phyloP scores from a whole-genome alignment of 768 basidiomycete species.

The Lactarius vividus region DNA sequence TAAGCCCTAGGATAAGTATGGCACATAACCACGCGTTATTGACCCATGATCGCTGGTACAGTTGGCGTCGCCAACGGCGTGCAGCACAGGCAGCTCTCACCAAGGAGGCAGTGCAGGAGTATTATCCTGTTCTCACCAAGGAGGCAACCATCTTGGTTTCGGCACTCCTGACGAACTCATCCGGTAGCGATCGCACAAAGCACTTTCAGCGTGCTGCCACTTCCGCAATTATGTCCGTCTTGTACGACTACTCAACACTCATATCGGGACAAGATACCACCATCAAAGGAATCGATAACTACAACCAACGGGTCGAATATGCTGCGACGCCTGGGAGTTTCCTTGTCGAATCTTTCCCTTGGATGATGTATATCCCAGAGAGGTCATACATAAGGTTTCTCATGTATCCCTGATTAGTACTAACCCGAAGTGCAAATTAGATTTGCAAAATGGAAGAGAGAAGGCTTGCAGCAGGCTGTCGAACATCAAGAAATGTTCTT shows the following conservation, averaged over 20 bases:
- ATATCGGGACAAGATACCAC: neutral
- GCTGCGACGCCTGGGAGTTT: neutral
- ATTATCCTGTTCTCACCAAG: slow-evolving; percentile 30
- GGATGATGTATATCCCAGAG: slow-evolving; percentile 17
- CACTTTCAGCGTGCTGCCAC: slow-evolving; percentile 33
- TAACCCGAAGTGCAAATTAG: neutral
- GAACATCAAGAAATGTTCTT: slow-evolving; percentile 6
- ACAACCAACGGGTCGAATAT: neutral
- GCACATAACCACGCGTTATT: neutral
- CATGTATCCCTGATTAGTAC: neutral
- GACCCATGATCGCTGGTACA: slow-evolving; percentile 8
- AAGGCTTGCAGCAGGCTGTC: neutral
- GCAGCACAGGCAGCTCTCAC: slow-evolving; percentile 31
- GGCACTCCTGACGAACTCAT: slow-evolving; percentile 32
- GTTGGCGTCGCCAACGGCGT: slow-evolving; percentile 33
- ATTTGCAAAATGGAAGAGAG: slow-evolving; percentile 17
- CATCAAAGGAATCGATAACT: neutral
- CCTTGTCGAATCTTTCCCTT: slow-evolving; percentile 14
- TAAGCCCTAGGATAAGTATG: neutral
- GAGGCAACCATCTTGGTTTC: slow-evolving; percentile 34
- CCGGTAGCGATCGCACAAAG: slow-evolving; percentile 29
- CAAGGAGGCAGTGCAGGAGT: slow-evolving; percentile 27
- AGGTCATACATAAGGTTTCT: neutral
- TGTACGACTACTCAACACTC: slow-evolving; percentile 29
- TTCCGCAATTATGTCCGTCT: slow-evolving; percentile 16